These are phyloP conservation scores for Rhododendron molle DNA, from an alignment of 148 eudicot genomes.

Conservation along the genomic window DNA sequence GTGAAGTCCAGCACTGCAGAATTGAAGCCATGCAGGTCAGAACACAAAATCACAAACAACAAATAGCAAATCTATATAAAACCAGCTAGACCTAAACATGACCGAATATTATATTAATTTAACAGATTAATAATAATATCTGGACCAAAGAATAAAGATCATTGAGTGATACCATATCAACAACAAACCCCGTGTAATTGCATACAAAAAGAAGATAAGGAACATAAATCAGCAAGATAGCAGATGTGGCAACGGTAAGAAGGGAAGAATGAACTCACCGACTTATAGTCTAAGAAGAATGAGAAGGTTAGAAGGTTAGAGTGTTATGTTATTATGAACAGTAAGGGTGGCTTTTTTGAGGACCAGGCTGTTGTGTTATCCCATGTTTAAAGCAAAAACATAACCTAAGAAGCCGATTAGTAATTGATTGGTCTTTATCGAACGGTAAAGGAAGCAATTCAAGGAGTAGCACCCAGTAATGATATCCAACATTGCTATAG, in stretches of 20 bases:
- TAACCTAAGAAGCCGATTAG: not conserved
- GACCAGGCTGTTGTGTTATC: not conserved
- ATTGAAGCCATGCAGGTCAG: not conserved
- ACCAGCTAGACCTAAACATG: not conserved
- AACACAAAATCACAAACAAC: not conserved
- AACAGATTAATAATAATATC: not conserved
- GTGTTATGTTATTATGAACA: not conserved
- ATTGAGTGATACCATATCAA: not conserved
- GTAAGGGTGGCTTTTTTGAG: not conserved
- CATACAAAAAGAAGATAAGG: not conserved
- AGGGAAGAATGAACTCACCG: not conserved
- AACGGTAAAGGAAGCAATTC: not conserved
- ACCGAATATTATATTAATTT: not conserved
- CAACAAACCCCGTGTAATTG: not conserved
- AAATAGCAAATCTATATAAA: not conserved
- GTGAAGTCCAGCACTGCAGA: constrained; percentile 83
- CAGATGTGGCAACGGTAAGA: not conserved
- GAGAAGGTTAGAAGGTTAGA: not conserved
- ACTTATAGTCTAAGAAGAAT: not conserved
- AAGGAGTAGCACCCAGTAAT: not conserved
- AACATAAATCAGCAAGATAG: not conserved
- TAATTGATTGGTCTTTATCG: not conserved
- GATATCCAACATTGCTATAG: not conserved
- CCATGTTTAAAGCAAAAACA: not conserved
- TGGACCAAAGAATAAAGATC: not conserved